Evolutionary conservation across 1,284 basidiomycete genomes (phyloP).

Genomic region (Gomphus sp.): DNA sequence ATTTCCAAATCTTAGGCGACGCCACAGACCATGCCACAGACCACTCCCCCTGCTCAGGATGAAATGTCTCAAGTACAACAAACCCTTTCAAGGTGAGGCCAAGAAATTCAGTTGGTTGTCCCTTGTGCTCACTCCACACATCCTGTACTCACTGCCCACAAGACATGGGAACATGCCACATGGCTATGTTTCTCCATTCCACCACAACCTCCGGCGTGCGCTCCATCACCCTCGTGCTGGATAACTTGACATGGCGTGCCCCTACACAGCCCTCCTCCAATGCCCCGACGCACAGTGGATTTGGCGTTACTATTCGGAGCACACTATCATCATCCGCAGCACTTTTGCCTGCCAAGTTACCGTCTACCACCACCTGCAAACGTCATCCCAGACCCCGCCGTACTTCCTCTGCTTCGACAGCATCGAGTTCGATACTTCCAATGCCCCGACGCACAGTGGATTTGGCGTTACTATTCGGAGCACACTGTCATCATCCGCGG

Average conservation of each 20-base stretch:
- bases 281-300: conserved; percentile 66
- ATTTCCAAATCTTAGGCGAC: too few species aligned
- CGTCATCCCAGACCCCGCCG: too few species aligned
- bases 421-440: too few species aligned
- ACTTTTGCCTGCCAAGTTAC: conserved; percentile 35
- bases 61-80: not conserved
- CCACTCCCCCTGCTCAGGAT: not conserved
- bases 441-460: too few species aligned
- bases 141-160: not conserved
- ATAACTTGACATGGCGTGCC: conserved; percentile 43
- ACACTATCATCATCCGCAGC: conserved; percentile 62
- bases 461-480: too few species aligned
- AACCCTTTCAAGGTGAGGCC: conserved; percentile 36
- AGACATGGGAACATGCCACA: conserved; percentile 68
- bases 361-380: too few species aligned
- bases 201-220: conserved; percentile 69
- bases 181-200: conserved; percentile 73
- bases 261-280: conserved; percentile 48
- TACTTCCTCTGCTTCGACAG: too few species aligned
- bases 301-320: conserved; percentile 65
- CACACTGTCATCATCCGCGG: too few species aligned
- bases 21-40: too few species aligned
- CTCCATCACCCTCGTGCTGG: conserved; percentile 62
- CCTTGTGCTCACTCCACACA: not conserved
- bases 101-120: conserved; percentile 64